These are phyloP conservation scores for Acanthochlamys bracteata DNA, from an alignment of 106 monocot genomes.

Conservation along the genomic window DNA sequence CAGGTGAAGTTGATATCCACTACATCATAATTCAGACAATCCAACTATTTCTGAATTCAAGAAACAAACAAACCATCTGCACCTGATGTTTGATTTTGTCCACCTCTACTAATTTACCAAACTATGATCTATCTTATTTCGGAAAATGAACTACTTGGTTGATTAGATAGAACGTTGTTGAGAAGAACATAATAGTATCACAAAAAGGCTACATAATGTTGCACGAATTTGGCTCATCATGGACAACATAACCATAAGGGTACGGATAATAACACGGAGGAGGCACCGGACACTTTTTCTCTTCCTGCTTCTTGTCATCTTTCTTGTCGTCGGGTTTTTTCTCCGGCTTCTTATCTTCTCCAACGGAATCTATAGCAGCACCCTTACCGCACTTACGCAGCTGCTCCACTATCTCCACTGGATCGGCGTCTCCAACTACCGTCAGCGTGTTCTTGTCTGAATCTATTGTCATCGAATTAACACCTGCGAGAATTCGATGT, in stretches of 20 bases:
- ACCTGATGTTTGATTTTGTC: too few species aligned
- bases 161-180: too few species aligned
- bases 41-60: too few species aligned
- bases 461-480: not conserved
- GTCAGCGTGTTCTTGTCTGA: conserved; percentile 2
- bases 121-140: too few species aligned
- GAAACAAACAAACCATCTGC: too few species aligned
- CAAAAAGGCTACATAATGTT: not conserved
- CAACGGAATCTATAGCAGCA: not conserved
- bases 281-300: too few species aligned
- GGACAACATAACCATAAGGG: not conserved
- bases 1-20: too few species aligned
- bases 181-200: too few species aligned
- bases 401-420: not conserved
- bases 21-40: too few species aligned
- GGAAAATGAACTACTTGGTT: too few species aligned
- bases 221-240: conserved; percentile 1
- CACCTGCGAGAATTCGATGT: not conserved
- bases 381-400: not conserved
- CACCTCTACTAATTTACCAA: too few species aligned
- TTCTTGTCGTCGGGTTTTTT: not conserved
- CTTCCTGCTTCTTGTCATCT: not conserved
- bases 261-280: not conserved
- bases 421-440: conserved; percentile 2
- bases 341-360: not conserved